phyloP scores from a whole-genome alignment of 495 filamentous ascomycete genomes.

The Aspergillus diversus region DNA sequence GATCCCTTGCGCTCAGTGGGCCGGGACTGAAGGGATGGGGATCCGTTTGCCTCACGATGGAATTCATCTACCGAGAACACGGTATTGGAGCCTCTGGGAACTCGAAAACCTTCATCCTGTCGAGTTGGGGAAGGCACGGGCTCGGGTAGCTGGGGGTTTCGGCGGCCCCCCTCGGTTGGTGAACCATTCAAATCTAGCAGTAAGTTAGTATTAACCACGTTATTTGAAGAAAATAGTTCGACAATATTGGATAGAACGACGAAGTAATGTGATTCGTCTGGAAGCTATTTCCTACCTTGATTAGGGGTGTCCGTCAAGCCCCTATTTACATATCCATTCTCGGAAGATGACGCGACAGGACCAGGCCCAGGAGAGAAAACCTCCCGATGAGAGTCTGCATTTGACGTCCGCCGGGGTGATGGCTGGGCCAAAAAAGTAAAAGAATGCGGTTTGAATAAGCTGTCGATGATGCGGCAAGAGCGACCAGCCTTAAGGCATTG shows the following conservation, averaged over 20 bases:
- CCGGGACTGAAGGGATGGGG: too few species aligned
- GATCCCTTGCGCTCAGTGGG: not conserved
- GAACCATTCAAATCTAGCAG: too few species aligned
- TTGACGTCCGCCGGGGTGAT: not conserved
- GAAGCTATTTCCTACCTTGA: not conserved
- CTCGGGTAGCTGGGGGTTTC: too few species aligned
- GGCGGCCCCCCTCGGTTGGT: too few species aligned
- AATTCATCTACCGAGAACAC: too few species aligned
- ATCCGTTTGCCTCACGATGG: too few species aligned
- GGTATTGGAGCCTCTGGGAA: too few species aligned
- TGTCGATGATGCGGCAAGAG: conserved; percentile 24
- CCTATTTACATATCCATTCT: not conserved
- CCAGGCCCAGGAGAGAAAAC: not conserved
- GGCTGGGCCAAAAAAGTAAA: conserved; percentile 16
- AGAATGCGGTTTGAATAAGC: conserved; percentile 23
- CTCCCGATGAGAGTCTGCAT: not conserved
- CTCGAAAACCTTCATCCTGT: too few species aligned
- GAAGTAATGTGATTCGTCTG: not conserved
- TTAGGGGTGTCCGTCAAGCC: not conserved
- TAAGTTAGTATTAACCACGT: too few species aligned
- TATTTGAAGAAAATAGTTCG: too few species aligned
- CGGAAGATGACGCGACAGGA: not conserved
- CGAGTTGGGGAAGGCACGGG: too few species aligned
- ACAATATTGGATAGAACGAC: not conserved
- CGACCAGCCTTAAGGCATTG: conserved; percentile 25